Evolutionary conservation across 2,329 filamentous ascomycete genomes (phyloP).

Genomic region (Phialocephala sp.): DNA sequence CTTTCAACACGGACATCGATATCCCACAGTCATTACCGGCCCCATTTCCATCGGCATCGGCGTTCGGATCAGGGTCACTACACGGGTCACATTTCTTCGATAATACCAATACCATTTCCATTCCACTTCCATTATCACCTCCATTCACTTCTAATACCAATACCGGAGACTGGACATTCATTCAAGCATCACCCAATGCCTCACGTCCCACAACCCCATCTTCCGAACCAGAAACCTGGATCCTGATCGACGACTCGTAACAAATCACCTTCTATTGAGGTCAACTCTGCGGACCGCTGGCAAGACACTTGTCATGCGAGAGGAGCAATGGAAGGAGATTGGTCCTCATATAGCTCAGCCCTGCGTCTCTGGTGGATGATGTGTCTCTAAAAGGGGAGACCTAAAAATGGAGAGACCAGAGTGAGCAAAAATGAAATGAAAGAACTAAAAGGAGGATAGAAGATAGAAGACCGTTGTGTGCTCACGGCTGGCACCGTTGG

Average conservation of each 20-base stretch:
- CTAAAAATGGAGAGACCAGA: slow-evolving; percentile 26
- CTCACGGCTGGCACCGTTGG: slow-evolving; percentile 15
- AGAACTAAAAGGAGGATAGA: slow-evolving; percentile 21
- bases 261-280: slow-evolving; percentile 35
- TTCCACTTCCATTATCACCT: slow-evolving; percentile 4
- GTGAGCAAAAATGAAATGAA: slow-evolving; percentile 8
- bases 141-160: slow-evolving; percentile 11
- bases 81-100: not conserved
- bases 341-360: slow-evolving; percentile 35
- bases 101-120: slow-evolving; percentile 19
- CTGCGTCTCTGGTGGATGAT: slow-evolving; percentile 29
- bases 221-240: slow-evolving; percentile 39
- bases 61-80: slow-evolving; percentile 15
- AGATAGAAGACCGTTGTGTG: slow-evolving; percentile 16
- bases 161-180: slow-evolving; percentile 37
- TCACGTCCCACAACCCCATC: slow-evolving; percentile 23
- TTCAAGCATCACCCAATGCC: slow-evolving; percentile 23
- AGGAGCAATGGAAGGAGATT: slow-evolving; percentile 36
- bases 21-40: slow-evolving; percentile 38
- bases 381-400: slow-evolving; percentile 29
- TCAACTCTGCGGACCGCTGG: slow-evolving; percentile 36
- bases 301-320: slow-evolving; percentile 27
- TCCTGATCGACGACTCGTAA: slow-evolving; percentile 42
- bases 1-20: slow-evolving; percentile 20
- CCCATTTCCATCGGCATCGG: slow-evolving; percentile 20